Evolutionary conservation across 345 rosid species (phyloP), one percentile per base, ranked within the genome.

Genomic region (Euphorbia tirucalli): DNA sequence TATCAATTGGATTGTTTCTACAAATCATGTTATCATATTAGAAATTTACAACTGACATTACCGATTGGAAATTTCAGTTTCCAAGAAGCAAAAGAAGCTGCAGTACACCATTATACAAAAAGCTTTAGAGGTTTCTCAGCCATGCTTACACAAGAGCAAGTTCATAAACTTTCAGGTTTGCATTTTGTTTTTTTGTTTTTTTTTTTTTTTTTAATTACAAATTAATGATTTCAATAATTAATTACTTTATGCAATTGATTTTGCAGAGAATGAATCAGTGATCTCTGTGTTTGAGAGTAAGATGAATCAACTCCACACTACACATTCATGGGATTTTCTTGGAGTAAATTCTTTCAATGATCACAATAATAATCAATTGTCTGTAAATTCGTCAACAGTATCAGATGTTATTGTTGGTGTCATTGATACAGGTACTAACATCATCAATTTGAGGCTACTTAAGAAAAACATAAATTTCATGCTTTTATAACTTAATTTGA

Each of bases 61-160:
- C 7, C 39, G 7, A 35, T 35, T 35, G 39, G 39, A 21, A 49
- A 71, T 71, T 73, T 52, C 86, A 83, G 88, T 73, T 46, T 70
- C 11, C 52, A 74, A 49, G 81, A 21, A 71, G 88, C 88, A 6
- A 22, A 63, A 50, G 64, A 78, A 43, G 80, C 56, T 3, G 67
- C 79, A 54, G 21, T 81, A 72, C 84, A 85, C 81, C 89, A 82
- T 73, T 82, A 79, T 75, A 84, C 79, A 61, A 84, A 78, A 76
- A 79, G 78, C 79, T 85, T 85, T n/a, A 77, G 82, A 68, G 87
- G 87, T 54, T 85, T 76, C 77, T 77, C 85, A 9, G 87, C 89
- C 60, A 79, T 79, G 83, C 85, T 82, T 37, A 82, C 86, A 46
- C 75, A 77, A 59, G 69, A 84, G 43, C 83, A 87, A 69, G 85